Evolutionary conservation across 805 yeast species (phyloP), one percentile per base, ranked within the genome.

Genomic region (Kazachstania bromeliacearum): DNA sequence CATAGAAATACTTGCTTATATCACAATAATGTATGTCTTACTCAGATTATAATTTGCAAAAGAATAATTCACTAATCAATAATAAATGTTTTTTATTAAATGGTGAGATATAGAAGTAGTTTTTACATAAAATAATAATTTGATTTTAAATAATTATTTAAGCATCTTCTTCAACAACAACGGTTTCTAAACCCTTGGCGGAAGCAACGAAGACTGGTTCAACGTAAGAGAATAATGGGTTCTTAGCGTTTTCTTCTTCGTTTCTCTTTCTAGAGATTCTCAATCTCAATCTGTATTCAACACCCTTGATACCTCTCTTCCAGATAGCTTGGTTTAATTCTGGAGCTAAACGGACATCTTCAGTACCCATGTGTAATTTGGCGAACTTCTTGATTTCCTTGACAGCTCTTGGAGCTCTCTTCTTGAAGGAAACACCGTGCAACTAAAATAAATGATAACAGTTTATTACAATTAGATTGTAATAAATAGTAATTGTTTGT

Each of bases 271-370:
- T 83, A 50, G 97, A 87, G 74, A 92, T 88, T 77, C 96, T 88
- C 68, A 92, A 78, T 78, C 98, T 88, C 71, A 92, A 68, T 80
- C 96, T 88, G 85, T 73, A 75, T 68, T 95, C 95, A 64, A 85
- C 94, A 77, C 96, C 96, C 79, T 88, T 87, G 75, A 92, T 80
- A 78, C 98, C 98, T 77, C 95, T 88, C 73, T 85, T 82, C 98
- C 98, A 92, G 75, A 92, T 77, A 66, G 81, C 94, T 72, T 88
- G 92, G 84, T 92, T 92, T 71, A 92, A 77, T 73, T 79, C 85
- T 67, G 98, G 97, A 74, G 92, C 97, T 63, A 92, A 74, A 79
- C 98, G 92, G 70, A 92, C 97, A 69, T 92, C 99, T 53, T 82
- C 71, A 62, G 99, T 92, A 68, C 97, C 97, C 92, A 92, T 85